These are phyloP conservation scores for Botrytis fragariae DNA, from an alignment of 2,329 filamentous ascomycete species.

Conservation along the genomic window DNA sequence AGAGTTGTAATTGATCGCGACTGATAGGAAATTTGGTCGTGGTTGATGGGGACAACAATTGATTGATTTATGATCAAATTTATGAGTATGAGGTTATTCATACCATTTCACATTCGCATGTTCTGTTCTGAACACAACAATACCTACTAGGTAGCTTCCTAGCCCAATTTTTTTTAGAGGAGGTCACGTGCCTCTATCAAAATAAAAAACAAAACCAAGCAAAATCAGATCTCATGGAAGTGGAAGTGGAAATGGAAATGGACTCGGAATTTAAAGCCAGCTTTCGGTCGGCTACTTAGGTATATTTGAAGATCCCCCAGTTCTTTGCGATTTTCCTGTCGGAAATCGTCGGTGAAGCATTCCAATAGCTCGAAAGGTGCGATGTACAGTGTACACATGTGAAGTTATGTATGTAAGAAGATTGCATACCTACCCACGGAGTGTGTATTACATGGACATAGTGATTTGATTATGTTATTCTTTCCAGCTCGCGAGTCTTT, in stretches of 20 bases:
- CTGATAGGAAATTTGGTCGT: neutral
- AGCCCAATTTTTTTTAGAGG: neutral
- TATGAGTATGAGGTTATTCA: constrained; percentile 14
- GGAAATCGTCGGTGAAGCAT: neutral
- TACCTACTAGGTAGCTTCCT: neutral
- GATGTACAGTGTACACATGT: neutral
- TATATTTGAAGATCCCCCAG: neutral
- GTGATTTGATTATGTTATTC: neutral
- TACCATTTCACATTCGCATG: constrained; percentile 2
- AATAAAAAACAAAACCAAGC: neutral
- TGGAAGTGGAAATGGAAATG: neutral
- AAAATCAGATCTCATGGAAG: neutral
- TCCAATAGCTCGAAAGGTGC: neutral
- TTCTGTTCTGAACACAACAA: neutral
- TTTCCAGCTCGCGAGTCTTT: neutral
- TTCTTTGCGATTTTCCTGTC: neutral
- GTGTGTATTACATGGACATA: neutral
- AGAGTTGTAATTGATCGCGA: neutral
- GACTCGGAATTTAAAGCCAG: neutral
- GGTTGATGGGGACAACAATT: neutral
- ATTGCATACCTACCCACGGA: neutral
- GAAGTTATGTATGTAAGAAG: neutral
- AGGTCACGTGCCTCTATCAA: neutral
- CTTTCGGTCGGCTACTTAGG: neutral
- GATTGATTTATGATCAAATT: constrained; percentile 11